Percentiles rank a stretch among this genome's conserved stretches.
Evolutionary conservation across 306 rosid species (phyloP).

Genomic region (Lathyrus aphaca): DNA sequence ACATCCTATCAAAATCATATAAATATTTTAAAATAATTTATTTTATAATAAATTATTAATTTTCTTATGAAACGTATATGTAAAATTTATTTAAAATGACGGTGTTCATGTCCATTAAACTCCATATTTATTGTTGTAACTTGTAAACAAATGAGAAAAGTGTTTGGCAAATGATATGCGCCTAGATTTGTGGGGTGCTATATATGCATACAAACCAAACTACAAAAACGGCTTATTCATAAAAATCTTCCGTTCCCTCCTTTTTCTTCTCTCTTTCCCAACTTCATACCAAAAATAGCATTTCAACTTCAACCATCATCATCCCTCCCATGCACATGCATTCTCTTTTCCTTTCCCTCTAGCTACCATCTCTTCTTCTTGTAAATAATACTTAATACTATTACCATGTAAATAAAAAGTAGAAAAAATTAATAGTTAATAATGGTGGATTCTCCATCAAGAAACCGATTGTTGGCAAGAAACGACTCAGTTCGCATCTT

Average conservation of each 20-base stretch:
- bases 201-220: not conserved
- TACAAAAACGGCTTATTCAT: constrained; percentile 35
- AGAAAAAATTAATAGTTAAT: not conserved
- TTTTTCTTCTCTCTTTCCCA: constrained; percentile 12
- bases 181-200: constrained; percentile 6
- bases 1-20: no score
- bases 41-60: no score
- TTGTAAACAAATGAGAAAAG: not conserved
- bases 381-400: no score
- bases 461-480: constrained; percentile 34
- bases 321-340: no score
- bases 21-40: no score
- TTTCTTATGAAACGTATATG: no score
- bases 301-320: no score
- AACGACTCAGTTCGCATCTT: constrained; percentile 53
- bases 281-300: constrained; percentile 31
- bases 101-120: no score
- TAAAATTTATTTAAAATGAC: no score
- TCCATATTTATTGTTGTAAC: no score
- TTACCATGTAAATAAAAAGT: no score
- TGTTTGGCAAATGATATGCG: not conserved
- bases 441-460: constrained; percentile 30
- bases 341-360: not conserved
- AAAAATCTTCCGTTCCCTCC: constrained; percentile 38
- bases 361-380: not conserved